These are phyloP conservation scores for Monosporascus sp. DNA, from an alignment of 2,329 filamentous ascomycete species.

Conservation along the genomic window DNA sequence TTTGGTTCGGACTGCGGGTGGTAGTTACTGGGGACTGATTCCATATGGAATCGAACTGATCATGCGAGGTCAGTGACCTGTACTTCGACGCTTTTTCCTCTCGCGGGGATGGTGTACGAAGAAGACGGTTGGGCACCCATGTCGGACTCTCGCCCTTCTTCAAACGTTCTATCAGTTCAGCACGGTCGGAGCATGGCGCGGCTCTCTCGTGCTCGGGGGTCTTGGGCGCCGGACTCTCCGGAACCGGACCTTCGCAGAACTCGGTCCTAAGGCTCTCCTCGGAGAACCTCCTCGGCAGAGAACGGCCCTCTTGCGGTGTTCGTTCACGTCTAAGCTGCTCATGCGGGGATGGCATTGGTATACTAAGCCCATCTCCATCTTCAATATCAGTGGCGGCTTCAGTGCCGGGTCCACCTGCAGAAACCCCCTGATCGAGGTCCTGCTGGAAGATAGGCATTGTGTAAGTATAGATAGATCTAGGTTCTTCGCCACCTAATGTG, in stretches of 20 bases:
- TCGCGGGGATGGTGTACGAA: conserved; percentile 27
- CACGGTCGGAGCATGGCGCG: conserved; percentile 53
- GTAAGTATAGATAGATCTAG: neutral
- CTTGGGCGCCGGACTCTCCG: conserved; percentile 32
- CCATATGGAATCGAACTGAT: conserved; percentile 32
- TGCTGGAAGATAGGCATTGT: conserved; percentile 55
- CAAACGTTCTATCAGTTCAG: conserved; percentile 75
- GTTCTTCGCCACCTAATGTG: neutral
- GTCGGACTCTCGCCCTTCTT: conserved; percentile 73
- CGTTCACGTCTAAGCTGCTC: conserved; percentile 5
- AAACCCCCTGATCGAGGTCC: conserved; percentile 36
- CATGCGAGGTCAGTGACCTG: conserved; percentile 9
- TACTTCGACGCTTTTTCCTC: neutral
- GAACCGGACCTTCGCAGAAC: conserved; percentile 52
- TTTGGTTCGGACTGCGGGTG: conserved; percentile 28
- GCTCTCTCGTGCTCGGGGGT: conserved; percentile 25
- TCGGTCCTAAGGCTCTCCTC: conserved; percentile 58
- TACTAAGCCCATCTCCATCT: neutral
- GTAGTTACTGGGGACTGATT: conserved; percentile 30
- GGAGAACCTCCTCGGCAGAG: conserved; percentile 36
- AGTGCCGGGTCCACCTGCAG: conserved; percentile 13
- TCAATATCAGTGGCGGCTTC: neutral
- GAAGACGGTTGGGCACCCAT: conserved; percentile 64
- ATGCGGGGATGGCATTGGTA: conserved; percentile 18
- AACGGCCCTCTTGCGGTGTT: neutral